Conservation (phyloP, 1,284 basidiomycete species). For the Puccinia hordei region DNA sequence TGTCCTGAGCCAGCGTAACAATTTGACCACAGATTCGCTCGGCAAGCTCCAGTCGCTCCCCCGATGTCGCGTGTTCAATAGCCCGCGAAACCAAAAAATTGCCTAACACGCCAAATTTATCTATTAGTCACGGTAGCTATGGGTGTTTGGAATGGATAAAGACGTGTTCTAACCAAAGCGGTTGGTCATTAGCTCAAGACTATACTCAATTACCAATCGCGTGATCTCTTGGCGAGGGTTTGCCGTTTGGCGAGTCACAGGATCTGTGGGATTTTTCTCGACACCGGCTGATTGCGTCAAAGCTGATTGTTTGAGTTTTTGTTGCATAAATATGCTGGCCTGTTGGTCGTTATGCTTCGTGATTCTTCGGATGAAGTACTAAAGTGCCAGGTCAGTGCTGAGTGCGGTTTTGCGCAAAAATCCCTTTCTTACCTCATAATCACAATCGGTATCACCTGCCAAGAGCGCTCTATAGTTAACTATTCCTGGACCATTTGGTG, state of each 20-base stretch:
- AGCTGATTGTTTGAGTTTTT: conserved; percentile 52
- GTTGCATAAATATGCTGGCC: conserved; percentile 51
- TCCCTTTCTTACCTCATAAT: conserved; percentile 43
- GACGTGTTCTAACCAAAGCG: conserved; percentile 39
- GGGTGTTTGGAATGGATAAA: not conserved
- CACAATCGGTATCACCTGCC: conserved; percentile 50
- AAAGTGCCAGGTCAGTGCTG: not conserved
- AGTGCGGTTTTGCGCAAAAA: not conserved
- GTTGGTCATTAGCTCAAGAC: conserved; percentile 50
- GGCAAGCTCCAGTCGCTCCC: conserved; percentile 38
- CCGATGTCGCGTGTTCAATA: conserved; percentile 50
- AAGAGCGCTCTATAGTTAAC: conserved; percentile 50
- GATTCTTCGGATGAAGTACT: conserved; percentile 51
- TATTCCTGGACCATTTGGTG: conserved; percentile 32
- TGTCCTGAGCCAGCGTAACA: conserved; percentile 47
- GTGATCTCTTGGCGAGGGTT: conserved; percentile 48
- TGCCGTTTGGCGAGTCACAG: not conserved
- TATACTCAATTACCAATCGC: conserved; percentile 49
- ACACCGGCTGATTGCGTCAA: conserved; percentile 17
- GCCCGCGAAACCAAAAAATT: conserved; percentile 51
- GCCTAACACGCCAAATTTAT: not conserved
- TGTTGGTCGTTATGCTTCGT: conserved; percentile 51
- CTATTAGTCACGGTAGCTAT: not conserved
- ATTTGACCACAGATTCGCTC: conserved; percentile 48
- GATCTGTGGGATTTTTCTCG: conserved; percentile 8